Base-by-base conservation (phyloP, 2,329 filamentous ascomycete genomes). In the Aspergillus pseudonomiae region DNA sequence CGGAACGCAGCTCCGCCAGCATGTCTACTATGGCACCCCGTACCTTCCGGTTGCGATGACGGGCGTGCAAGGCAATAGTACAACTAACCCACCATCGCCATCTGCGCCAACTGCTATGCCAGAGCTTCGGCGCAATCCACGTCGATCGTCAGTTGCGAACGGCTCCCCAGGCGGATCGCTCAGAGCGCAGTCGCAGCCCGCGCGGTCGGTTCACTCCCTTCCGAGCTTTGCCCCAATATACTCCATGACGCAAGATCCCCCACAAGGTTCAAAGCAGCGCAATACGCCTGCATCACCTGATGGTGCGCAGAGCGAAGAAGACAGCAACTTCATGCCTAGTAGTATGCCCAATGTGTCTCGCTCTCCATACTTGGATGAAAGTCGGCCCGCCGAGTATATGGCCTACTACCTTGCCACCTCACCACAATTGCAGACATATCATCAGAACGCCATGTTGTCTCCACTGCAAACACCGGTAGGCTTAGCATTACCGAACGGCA, bases 111-210 rank as follows among this genome's bases (percentile, higher is more conserved):
- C 74, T 34, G 75, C 74, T 28, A 69, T 78, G 36, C 80, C 80
- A 53, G 81, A 83, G 62, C 70, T 77, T 52, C 79, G 80, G 48
- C 80, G 81, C 36, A 81, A 76, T 63, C 77, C 77, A 39, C 78
- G 82, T 52, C 76, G 81, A 59, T 79, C 80, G 14, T 83, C 81
- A 4, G 73, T 78, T 60, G 76, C 77, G 14, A 80, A 79, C 60
- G 76, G 75, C 10, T 79, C 79, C 24, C 76, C 80, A 4, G 77
- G 77, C 39, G 75, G 75, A 34, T 80, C 77, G 26, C 65, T 82
- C 34, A 74, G 81, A 60, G 81, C 81, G n/a, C 81, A 83, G 28
- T 83, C 81, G n/a, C 81, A 83, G 62, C 81, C 81, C 59, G 80
- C 81, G n/a, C 75, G 81, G 28, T 71, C 78, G n/a, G 67, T 81